These are phyloP conservation scores for Backusella australiensis DNA, from an alignment of 192 early-diverging fungal genomes.

Conservation along the genomic window DNA sequence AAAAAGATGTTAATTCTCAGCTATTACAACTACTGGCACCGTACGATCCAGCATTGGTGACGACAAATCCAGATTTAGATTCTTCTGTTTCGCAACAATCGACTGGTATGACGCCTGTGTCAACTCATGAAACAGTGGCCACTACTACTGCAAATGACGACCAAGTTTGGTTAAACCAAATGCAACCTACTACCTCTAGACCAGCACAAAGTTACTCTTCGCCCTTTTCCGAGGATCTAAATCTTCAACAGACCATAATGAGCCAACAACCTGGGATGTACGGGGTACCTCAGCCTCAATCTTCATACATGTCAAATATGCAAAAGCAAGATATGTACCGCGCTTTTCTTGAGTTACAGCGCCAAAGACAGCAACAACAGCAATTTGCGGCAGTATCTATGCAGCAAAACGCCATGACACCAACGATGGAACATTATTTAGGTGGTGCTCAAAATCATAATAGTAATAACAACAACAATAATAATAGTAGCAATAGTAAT, in stretches of 20 bases:
- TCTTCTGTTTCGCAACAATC: neutral
- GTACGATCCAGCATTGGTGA: neutral
- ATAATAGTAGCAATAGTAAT: neutral
- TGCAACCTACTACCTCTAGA: neutral
- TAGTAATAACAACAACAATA: neutral
- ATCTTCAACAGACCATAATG: neutral
- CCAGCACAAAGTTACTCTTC: neutral
- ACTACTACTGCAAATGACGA: neutral
- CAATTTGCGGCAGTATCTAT: neutral
- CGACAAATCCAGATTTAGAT: neutral
- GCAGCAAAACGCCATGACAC: neutral
- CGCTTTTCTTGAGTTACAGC: neutral
- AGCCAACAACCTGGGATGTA: neutral
- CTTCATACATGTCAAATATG: neutral
- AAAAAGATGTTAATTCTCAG: conserved; percentile 14
- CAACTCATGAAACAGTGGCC: neutral
- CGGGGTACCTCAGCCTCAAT: neutral
- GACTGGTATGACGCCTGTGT: neutral
- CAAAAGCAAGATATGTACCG: neutral
- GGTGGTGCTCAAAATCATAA: neutral
- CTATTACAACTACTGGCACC: neutral
- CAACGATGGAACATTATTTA: neutral
- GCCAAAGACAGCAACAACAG: neutral
- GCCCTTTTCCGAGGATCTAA: neutral
- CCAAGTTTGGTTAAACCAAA: neutral